Base-by-base conservation (phyloP, 805 yeast species). In the Wickerhamiella cacticola region DNA sequence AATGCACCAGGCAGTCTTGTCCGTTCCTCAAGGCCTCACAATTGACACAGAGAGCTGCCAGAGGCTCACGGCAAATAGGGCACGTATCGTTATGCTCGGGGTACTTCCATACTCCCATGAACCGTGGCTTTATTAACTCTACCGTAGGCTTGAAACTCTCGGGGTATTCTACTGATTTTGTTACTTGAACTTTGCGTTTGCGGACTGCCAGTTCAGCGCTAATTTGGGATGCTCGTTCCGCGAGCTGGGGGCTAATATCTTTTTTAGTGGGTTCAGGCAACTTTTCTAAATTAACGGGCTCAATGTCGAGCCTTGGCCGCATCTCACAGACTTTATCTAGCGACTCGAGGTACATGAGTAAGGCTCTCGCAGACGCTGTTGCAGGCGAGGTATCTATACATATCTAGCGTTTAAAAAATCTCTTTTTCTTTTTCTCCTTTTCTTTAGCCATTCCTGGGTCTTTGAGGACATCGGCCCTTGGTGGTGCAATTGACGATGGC, bases 351-450 rank as follows among this genome's bases (percentile, higher is more conserved):
- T 41, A 41, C 45, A 41, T 31, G 36, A 31, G 18, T 31, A 31
- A 31, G 19, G 18, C 12, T 31, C n/a, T n/a, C n/a, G n/a, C n/a
- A n/a, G n/a, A n/a, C n/a, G n/a, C n/a, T 26, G 12, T 15, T 10
- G 10, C 10, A 15, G 15, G 8, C 8, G 9, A 38, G 8, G 10
- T 15, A 38, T 38, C 6, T 23, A 21, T 15, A 1, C 12, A 7
- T 22, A 19, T 5, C 22, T 24, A 46, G 15, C 49, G 49, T 23
- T 48, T 50, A 41, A 50, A 50, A 21, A 53, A 35, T 46, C 50
- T 48, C 18, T 47, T 35, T 22, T 48, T 52, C 41, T 50, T 48
- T 39, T 53, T 51, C 28, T 51, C 48, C 47, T 51, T 44, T 41
- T 49, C 46, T 23, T 46, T 5, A 3, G 10, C 34, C 35, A 26